Conservation (phyloP, 164 flowering plant species). For the Sedum album region DNA sequence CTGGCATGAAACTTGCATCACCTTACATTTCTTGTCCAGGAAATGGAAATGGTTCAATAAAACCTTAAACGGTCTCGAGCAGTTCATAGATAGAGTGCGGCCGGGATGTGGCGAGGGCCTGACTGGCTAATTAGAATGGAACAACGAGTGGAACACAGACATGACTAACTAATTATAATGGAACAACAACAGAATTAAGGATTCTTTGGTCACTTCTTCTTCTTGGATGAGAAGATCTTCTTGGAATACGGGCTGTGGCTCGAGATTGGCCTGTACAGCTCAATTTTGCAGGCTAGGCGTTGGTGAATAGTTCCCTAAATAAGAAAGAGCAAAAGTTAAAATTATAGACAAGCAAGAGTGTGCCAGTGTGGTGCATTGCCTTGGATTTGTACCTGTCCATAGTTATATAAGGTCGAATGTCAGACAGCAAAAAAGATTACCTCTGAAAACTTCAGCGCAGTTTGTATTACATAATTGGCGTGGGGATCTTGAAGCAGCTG, state of each 20-base stretch:
- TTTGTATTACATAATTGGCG: constrained; percentile 52
- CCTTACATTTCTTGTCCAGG: neutral
- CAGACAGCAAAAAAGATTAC: constrained; percentile 13
- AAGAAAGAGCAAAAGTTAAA: neutral
- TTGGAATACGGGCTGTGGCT: constrained; percentile 53
- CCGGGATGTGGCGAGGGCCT: neutral
- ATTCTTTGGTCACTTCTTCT: neutral
- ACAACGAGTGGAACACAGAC: neutral
- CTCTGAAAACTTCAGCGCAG: constrained; percentile 36
- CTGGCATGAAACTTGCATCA: neutral
- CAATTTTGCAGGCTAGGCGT: constrained; percentile 35
- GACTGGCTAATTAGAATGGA: neutral
- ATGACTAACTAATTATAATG: neutral
- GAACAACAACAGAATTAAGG: neutral
- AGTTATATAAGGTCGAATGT: no score
- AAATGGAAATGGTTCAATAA: no score
- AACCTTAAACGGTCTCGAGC: neutral
- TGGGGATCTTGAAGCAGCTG: constrained; percentile 44
- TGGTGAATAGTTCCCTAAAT: constrained; percentile 26
- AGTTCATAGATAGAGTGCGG: neutral
- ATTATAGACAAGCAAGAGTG: no score
- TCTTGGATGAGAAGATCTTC: constrained; percentile 40
- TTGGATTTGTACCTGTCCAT: no score
- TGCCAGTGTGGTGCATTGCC: no score
- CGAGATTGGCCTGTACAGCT: constrained; percentile 21